Evolutionary conservation across 768 basidiomycete genomes (phyloP), one percentile per base, ranked within the genome.

Genomic region (Arthromyces matolae): DNA sequence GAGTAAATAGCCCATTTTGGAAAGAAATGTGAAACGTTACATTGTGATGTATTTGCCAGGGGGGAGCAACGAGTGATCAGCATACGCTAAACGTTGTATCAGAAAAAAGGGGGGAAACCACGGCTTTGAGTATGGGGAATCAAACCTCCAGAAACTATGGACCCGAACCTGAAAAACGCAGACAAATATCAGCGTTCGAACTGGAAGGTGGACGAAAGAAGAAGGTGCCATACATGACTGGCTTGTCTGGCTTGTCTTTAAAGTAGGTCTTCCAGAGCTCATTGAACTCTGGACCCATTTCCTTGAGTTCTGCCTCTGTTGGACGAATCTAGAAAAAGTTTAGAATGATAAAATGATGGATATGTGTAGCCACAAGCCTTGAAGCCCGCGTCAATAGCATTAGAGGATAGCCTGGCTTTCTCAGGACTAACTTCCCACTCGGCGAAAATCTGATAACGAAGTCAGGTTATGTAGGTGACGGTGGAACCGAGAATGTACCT

Each of bases 201-300:
- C n/a, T n/a, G n/a, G n/a, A n/a, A n/a, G n/a, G n/a, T n/a, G n/a
- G n/a, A n/a, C n/a, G 9, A 12, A 20, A 38, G 8, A 14, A 16
- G 14, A 13, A 6, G 10, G 16, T 3, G 0, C 61, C 71, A 45
- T 62, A 79, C 83, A 85, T 85, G 49, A 85, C 81, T 3, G 84
- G 84, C 71, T 86, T 86, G 71, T 85, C 84, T 45, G 83, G 84
- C 71, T 84, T 86, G 70, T 86, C 80, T 71, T 81, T 84, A 77
- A 87, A 86, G 68, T 87, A 86, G 23, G 31, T 73, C 60, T 86
- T 65, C 80, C 79, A 85, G 39, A 85, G 75, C 52, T 71, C 69
- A 56, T 83, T 82, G 67, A 85, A 86, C 57, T 86, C 84, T 13
- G 82, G 83, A n/a, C 84, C 84, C 83, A 85, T 84, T 64, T 84